Conservation (phyloP, 257 asterid species). For the Salvia hispanica region DNA sequence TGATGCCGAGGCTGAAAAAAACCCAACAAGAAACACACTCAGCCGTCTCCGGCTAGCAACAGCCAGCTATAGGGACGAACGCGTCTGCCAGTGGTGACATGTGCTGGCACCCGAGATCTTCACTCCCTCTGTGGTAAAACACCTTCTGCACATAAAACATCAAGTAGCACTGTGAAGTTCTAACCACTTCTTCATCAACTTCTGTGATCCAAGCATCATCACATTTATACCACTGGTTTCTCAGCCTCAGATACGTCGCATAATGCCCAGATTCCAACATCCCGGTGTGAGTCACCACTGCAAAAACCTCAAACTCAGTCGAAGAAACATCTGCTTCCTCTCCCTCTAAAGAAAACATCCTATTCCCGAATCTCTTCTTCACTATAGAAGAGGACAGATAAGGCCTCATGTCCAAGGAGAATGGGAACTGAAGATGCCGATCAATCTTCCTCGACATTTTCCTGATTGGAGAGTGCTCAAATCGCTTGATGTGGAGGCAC, state of each 20-base stretch:
- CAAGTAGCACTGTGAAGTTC: conserved; percentile 68
- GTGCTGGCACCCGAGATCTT: conserved; percentile 65
- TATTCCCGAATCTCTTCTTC: conserved; percentile 58
- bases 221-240: conserved; percentile 71
- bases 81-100: conserved; percentile 49
- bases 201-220: conserved; percentile 80
- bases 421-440: conserved; percentile 67
- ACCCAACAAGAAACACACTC: conserved; percentile 2
- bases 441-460: conserved; percentile 69
- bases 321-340: conserved; percentile 49
- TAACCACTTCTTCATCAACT: conserved; percentile 65
- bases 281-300: conserved; percentile 79
- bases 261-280: conserved; percentile 77
- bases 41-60: conserved; percentile 48
- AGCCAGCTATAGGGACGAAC: conserved; percentile 72
- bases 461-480: conserved; percentile 60
- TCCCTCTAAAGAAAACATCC: conserved; percentile 50
- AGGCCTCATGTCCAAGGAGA: conserved; percentile 71
- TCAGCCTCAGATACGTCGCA: conserved; percentile 59
- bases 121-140: conserved; percentile 48
- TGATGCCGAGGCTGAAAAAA: not conserved
- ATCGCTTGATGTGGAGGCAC: conserved; percentile 71
- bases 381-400: conserved; percentile 65
- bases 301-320: conserved; percentile 71
- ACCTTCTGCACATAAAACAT: conserved; percentile 61